These are phyloP conservation scores for Tetrahymena thermophila DNA, from an alignment of 73 alveolate species.

Conservation along the genomic window DNA sequence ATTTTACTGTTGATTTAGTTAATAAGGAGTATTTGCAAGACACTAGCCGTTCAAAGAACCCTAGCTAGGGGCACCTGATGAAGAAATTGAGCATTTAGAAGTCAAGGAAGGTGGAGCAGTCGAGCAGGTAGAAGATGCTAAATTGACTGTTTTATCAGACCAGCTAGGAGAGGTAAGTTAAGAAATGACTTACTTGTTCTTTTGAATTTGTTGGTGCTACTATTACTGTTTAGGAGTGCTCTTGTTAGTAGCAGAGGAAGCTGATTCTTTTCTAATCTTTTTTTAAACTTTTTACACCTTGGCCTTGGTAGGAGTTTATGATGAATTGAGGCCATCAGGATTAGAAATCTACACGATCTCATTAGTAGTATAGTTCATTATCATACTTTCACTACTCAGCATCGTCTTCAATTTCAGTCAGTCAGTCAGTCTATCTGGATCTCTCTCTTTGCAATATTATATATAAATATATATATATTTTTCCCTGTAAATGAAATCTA, in stretches of 20 bases:
- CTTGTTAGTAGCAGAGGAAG: background rate
- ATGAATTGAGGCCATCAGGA: background rate
- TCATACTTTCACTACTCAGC: conserved; percentile 3
- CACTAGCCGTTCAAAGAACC: conserved; percentile 3
- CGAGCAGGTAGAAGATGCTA: conserved; percentile 1
- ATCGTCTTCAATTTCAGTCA: background rate
- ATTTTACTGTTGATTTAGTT: background rate
- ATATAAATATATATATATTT: background rate
- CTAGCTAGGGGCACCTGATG: background rate
- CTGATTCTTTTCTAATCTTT: background rate
- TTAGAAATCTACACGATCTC: conserved; percentile 1
- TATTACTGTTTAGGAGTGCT: background rate
- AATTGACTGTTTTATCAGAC: background rate
- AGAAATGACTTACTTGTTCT: background rate
- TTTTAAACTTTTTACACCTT: background rate
- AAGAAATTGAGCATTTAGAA: background rate
- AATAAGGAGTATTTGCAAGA: background rate
- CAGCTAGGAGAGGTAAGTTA: background rate
- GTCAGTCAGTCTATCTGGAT: background rate
- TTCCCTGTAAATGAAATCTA: background rate
- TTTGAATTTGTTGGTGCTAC: background rate
- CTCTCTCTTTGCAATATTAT: background rate
- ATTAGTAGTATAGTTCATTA: background rate
- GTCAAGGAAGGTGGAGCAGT: background rate
- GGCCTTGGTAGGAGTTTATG: conserved; percentile 1